These are phyloP conservation scores for Corchorus olitorius DNA, from an alignment of 345 rosid species.

Conservation along the genomic window DNA sequence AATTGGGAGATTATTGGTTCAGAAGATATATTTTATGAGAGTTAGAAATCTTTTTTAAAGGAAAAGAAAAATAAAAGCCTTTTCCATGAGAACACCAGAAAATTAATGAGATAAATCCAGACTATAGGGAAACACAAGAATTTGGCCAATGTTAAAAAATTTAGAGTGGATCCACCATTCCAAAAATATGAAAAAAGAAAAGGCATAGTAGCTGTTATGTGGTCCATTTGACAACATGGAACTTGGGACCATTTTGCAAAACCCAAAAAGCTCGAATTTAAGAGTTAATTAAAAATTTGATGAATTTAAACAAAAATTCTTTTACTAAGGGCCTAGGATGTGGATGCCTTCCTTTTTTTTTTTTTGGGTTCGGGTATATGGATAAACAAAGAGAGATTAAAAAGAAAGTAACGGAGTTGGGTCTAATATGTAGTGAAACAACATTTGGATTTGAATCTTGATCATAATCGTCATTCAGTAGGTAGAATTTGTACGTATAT, in stretches of 20 bases:
- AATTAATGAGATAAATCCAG: background rate
- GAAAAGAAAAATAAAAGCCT: background rate
- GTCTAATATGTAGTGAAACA: too few relatives aligned
- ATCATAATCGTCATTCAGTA: too few relatives aligned
- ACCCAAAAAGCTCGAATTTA: background rate
- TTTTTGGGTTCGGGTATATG: too few relatives aligned
- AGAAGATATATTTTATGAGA: background rate
- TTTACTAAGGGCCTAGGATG: too few relatives aligned
- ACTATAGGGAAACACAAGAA: background rate
- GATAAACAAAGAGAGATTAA: too few relatives aligned
- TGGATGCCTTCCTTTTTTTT: too few relatives aligned
- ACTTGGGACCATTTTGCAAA: conserved; percentile 23
- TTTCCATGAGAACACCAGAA: background rate
- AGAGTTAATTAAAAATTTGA: background rate
- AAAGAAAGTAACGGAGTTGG: too few relatives aligned
- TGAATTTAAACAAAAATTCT: too few relatives aligned
- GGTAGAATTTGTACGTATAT: too few relatives aligned
- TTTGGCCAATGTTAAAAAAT: background rate
- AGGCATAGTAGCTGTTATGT: background rate
- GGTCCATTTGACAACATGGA: conserved; percentile 18
- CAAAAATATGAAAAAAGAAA: background rate
- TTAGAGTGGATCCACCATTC: background rate
- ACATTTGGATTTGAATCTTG: too few relatives aligned
- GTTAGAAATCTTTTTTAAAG: too few relatives aligned
- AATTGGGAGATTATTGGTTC: background rate